Percentiles rank a stretch among this genome's conserved stretches.
Evolutionary conservation across 495 filamentous ascomycete genomes (phyloP).

Genomic region (Bacidia gigantensis): DNA sequence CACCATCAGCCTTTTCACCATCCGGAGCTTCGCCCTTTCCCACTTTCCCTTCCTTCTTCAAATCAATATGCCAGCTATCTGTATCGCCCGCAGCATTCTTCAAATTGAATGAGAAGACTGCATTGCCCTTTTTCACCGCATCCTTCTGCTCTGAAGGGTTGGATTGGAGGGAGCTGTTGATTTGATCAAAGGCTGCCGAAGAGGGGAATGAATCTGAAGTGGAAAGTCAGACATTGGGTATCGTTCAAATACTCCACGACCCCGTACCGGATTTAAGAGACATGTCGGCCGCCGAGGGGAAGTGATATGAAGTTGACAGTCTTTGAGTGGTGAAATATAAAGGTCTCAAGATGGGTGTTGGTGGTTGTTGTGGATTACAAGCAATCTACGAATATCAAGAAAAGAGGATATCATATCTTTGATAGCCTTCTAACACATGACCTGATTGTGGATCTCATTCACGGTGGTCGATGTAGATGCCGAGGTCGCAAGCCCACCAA

Average conservation of each 20-base stretch:
- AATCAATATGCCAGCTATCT: conserved; percentile 85
- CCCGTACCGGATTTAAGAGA: conserved; percentile 71
- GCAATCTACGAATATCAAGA: no score
- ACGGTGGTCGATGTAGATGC: no score
- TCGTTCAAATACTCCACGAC: not conserved
- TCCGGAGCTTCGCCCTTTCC: conserved; percentile 53
- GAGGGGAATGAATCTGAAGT: conserved; percentile 85
- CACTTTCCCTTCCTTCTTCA: conserved; percentile 78
- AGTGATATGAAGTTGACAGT: not conserved
- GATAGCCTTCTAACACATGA: no score
- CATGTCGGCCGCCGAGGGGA: conserved; percentile 37
- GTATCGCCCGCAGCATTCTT: conserved; percentile 73
- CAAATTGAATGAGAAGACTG: conserved; percentile 79
- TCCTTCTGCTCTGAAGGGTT: conserved; percentile 67
- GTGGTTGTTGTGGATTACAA: no score
- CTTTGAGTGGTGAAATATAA: not conserved
- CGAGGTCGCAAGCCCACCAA: no score
- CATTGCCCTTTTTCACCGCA: conserved; percentile 74
- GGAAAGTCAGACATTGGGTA: no score
- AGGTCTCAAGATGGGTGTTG: no score
- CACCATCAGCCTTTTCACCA: conserved; percentile 71
- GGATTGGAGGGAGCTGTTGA: conserved; percentile 57
- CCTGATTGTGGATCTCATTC: no score
- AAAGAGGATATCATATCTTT: no score
- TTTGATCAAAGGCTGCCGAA: conserved; percentile 80